phyloP scores from a whole-genome alignment of 2,329 filamentous ascomycete species.

The Hypoxylon rubiginosum region DNA sequence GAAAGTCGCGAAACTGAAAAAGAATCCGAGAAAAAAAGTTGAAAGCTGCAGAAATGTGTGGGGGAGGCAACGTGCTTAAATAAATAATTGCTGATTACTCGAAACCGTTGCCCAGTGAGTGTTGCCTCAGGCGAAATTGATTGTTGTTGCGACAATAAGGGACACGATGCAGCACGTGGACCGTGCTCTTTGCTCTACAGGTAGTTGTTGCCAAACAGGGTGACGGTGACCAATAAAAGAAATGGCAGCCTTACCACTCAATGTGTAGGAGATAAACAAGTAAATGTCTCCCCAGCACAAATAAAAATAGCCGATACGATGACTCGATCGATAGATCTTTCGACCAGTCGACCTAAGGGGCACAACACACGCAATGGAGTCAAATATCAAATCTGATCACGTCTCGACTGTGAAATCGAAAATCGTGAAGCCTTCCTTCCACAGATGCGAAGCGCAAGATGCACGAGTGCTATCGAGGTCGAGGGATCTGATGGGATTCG shows the following conservation, averaged over 20 bases:
- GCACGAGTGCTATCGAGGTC: constrained; percentile 49
- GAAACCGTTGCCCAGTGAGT: not conserved
- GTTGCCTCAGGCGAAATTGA: not conserved
- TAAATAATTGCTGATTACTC: not conserved
- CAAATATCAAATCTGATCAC: constrained; percentile 41
- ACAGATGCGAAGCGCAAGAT: constrained; percentile 49
- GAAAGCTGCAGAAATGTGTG: not conserved
- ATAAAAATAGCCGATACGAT: constrained; percentile 45
- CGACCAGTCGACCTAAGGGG: constrained; percentile 45
- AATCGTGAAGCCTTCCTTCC: constrained; percentile 38
- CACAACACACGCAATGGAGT: constrained; percentile 47
- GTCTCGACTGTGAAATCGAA: constrained; percentile 41
- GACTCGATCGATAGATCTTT: constrained; percentile 51
- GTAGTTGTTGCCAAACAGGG: constrained; percentile 15
- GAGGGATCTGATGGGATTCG: constrained; percentile 48
- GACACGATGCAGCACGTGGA: not conserved
- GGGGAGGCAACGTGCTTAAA: not conserved
- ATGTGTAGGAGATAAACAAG: constrained; percentile 95
- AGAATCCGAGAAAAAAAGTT: no score
- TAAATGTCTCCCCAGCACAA: constrained; percentile 90
- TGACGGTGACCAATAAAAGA: constrained; percentile 44
- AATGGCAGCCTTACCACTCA: constrained; percentile 67
- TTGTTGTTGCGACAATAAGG: not conserved
- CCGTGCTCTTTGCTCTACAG: not conserved
- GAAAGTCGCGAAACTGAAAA: no score